phyloP scores from a whole-genome alignment of 306 rosid genomes.

The Dryas drummondii region DNA sequence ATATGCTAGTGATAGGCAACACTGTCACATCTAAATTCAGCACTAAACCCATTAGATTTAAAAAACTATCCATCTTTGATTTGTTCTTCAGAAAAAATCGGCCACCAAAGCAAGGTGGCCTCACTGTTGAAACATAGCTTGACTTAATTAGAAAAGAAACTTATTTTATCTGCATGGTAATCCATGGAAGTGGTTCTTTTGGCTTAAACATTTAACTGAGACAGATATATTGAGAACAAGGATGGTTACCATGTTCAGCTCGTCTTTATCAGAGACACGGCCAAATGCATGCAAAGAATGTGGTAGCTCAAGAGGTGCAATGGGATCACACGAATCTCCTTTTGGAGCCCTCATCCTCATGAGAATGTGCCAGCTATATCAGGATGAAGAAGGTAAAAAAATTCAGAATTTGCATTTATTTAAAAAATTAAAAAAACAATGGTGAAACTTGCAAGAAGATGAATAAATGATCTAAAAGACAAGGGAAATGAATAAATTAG shows the following conservation, averaged over 20 bases:
- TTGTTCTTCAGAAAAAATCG: background rate
- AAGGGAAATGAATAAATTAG: background rate
- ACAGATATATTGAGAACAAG: background rate
- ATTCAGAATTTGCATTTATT: conserved; percentile 22
- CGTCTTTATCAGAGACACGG: conserved; percentile 70
- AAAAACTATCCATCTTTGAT: background rate
- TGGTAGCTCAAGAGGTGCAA: conserved; percentile 94
- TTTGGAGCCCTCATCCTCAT: conserved; percentile 92
- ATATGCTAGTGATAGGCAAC: background rate
- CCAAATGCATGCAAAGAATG: conserved; percentile 88
- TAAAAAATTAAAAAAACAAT: background rate
- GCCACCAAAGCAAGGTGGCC: background rate
- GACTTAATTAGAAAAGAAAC: background rate
- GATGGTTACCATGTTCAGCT: conserved; percentile 56
- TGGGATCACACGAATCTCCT: conserved; percentile 73
- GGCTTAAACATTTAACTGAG: background rate
- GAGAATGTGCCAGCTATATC: conserved; percentile 78
- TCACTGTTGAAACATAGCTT: background rate
- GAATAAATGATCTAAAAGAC: background rate
- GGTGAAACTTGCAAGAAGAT: conserved; percentile 1
- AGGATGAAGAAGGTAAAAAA: conserved; percentile 11
- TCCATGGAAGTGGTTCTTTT: conserved; percentile 1
- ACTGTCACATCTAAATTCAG: background rate
- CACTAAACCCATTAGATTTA: background rate
- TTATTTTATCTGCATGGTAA: background rate